Percentiles rank a stretch among this genome's conserved stretches.
Conservation (phyloP, 768 basidiomycete genomes). For the Suillus alpinus region DNA sequence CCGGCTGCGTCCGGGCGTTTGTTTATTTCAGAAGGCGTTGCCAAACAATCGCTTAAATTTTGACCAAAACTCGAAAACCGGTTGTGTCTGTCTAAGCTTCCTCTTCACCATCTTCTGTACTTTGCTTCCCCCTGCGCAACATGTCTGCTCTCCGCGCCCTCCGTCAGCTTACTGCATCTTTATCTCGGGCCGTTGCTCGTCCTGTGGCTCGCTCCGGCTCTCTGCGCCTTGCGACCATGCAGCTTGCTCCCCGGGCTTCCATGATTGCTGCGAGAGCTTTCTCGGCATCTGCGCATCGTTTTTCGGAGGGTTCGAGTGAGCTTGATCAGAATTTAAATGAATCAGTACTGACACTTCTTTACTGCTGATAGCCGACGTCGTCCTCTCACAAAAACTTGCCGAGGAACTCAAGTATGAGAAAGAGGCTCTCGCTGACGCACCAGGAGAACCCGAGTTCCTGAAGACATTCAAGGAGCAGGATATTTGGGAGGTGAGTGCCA, state of each 20-base stretch:
- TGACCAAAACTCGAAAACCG: constrained; percentile 5
- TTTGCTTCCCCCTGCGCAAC: constrained; percentile 7
- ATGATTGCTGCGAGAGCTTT: constrained; percentile 36
- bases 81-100: not conserved
- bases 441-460: constrained; percentile 69
- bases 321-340: constrained; percentile 4
- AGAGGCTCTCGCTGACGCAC: constrained; percentile 41
- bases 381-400: constrained; percentile 68
- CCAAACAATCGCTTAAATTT: constrained; percentile 33
- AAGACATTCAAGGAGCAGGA: constrained; percentile 69
- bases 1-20: constrained; percentile 9
- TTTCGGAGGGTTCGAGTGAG: constrained; percentile 46
- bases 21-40: constrained; percentile 31
- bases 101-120: constrained; percentile 2
- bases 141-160: constrained; percentile 68
- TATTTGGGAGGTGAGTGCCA: constrained; percentile 68
- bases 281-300: constrained; percentile 35
- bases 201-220: constrained; percentile 23
- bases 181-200: constrained; percentile 35
- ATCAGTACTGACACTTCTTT: not conserved
- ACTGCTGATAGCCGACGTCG: constrained; percentile 56
- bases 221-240: constrained; percentile 12
- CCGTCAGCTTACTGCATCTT: constrained; percentile 50
- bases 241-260: constrained; percentile 13
- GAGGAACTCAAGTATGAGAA: constrained; percentile 88